Percentiles rank a stretch among this genome's conserved stretches.
Conservation (phyloP, 2,329 filamentous ascomycete genomes). For the Nemania sp. region DNA sequence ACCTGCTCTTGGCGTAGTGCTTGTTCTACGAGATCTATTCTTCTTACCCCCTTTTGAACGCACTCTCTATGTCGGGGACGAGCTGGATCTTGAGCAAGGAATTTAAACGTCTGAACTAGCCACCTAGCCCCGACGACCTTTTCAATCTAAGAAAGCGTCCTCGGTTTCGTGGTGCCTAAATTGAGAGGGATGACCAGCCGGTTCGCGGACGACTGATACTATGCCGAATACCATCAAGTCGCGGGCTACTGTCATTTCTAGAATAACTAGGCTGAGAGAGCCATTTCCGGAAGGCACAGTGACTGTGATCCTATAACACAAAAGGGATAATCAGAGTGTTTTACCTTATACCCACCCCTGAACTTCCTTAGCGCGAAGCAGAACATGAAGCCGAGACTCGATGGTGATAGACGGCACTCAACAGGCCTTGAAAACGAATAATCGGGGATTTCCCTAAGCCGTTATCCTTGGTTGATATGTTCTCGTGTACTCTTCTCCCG, state of each 20-base stretch:
- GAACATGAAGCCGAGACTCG: no score
- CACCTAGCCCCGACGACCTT: conserved; percentile 35
- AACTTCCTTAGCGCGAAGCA: no score
- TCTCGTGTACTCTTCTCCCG: no score
- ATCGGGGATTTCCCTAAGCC: no score
- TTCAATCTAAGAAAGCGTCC: conserved; percentile 38
- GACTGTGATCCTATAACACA: neutral
- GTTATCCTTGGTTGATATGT: no score
- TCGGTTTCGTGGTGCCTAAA: conserved; percentile 41
- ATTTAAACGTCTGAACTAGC: conserved; percentile 40
- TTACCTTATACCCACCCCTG: no score
- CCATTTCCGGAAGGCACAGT: conserved; percentile 30
- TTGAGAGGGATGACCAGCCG: conserved; percentile 43
- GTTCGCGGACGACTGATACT: conserved; percentile 44
- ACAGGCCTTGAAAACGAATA: no score
- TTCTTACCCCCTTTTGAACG: no score
- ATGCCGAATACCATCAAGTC: conserved; percentile 41
- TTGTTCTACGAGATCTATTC: conserved; percentile 40
- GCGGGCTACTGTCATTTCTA: conserved; percentile 41
- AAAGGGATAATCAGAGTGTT: neutral
- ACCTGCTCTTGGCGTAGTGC: neutral
- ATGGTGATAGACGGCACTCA: no score
- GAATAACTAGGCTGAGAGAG: conserved; percentile 41
- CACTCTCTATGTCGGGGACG: conserved; percentile 53
- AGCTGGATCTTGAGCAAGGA: conserved; percentile 44